phyloP scores from a whole-genome alignment of 1,284 basidiomycete genomes.

The Melanopsichium pennsylvanicum region DNA sequence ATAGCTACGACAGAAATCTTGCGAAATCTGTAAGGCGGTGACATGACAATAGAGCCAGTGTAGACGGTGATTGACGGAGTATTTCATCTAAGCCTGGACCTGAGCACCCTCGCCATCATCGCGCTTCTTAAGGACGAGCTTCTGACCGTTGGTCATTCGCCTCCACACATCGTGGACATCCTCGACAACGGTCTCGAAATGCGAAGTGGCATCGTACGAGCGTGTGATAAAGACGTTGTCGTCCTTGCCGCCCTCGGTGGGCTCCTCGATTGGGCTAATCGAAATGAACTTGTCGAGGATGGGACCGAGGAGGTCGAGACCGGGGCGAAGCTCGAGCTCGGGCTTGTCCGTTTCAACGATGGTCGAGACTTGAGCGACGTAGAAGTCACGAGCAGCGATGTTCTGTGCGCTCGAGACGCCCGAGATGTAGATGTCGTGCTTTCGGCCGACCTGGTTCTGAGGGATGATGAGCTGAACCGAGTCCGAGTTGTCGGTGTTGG shows the following conservation, averaged over 20 bases:
- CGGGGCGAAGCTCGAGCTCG: conserved; percentile 89
- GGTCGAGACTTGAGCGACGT: conserved; percentile 96
- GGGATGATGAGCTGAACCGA: conserved; percentile 94
- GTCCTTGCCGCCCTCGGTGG: conserved; percentile 78
- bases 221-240: conserved; percentile 96
- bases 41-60: not conserved
- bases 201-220: conserved; percentile 97
- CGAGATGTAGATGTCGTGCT: conserved; percentile 98
- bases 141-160: conserved; percentile 60
- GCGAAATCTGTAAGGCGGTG: too few relatives aligned
- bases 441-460: conserved; percentile 93
- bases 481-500: conserved; percentile 93
- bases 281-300: conserved; percentile 98
- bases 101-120: conserved; percentile 62
- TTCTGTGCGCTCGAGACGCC: conserved; percentile 97
- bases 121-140: conserved; percentile 63
- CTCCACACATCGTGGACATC: conserved; percentile 65
- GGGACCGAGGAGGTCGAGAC: conserved; percentile 87
- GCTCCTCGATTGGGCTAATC: conserved; percentile 86
- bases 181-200: conserved; percentile 85
- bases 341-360: conserved; percentile 95
- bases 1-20: too few relatives aligned
- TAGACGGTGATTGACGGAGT: not conserved
- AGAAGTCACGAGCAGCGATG: conserved; percentile 92
- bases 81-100: conserved; percentile 50